These are phyloP conservation scores for Alnus glutinosa DNA, from an alignment of 306 rosid species.

Conservation along the genomic window DNA sequence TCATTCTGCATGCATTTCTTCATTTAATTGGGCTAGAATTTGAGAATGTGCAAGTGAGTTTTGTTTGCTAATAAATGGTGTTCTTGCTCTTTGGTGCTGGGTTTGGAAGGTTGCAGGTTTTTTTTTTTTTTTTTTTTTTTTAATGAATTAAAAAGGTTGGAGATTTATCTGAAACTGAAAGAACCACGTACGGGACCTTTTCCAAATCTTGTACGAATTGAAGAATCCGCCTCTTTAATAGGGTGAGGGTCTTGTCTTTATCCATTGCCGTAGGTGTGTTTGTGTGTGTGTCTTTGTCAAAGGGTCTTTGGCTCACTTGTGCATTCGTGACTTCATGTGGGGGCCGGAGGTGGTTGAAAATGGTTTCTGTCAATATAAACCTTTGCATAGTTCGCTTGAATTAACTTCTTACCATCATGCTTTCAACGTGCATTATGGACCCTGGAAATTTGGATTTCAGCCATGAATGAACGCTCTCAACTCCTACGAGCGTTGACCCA, in stretches of 20 bases:
- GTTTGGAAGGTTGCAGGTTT: neutral
- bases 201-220: neutral
- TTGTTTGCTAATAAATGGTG: constrained; percentile 3
- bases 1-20: neutral
- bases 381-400: too few species aligned
- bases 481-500: too few species aligned
- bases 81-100: neutral
- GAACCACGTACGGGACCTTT: neutral
- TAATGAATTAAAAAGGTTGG: neutral
- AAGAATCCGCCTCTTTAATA: neutral
- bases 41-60: neutral
- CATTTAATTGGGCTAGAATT: neutral
- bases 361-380: neutral
- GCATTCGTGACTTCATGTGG: neutral
- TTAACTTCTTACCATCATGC: too few species aligned
- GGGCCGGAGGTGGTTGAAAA: neutral
- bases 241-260: neutral
- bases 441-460: too few species aligned
- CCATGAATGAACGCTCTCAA: too few species aligned
- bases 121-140: too few species aligned
- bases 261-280: neutral
- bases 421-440: too few species aligned
- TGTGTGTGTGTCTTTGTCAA: neutral
- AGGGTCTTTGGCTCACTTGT: neutral
- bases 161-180: neutral